These are phyloP conservation scores for Auriscalpium orientale DNA, from an alignment of 768 basidiomycete species.

Conservation along the genomic window DNA sequence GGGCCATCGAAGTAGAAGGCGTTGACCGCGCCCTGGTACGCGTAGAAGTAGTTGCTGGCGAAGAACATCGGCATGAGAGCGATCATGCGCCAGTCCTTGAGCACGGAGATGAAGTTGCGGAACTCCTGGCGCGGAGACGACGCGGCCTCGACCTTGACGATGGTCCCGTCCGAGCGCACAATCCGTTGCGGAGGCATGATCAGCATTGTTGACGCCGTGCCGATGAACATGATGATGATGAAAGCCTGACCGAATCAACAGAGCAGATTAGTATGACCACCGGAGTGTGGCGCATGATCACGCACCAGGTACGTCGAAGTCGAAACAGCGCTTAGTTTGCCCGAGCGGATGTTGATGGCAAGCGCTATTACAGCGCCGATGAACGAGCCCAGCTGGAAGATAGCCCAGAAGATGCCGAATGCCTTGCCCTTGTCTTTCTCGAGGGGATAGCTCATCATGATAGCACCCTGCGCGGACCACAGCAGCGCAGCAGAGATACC, in stretches of 20 bases:
- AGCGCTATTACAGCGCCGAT: slow-evolving; percentile 38
- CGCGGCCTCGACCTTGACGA: slow-evolving; percentile 29
- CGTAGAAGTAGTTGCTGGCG: slow-evolving; percentile 38
- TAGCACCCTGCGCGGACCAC: slow-evolving; percentile 44
- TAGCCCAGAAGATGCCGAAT: slow-evolving; percentile 47
- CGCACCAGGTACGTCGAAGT: slow-evolving; percentile 34
- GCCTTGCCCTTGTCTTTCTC: slow-evolving; percentile 49
- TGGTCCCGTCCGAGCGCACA: slow-evolving; percentile 33
- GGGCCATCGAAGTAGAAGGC: slow-evolving; percentile 33
- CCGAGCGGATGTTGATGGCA: slow-evolving; percentile 31
- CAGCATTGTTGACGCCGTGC: slow-evolving; percentile 28
- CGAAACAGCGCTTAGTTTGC: slow-evolving; percentile 26
- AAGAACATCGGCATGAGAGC: slow-evolving; percentile 37
- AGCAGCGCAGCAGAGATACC: slow-evolving; percentile 43
- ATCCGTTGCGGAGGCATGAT: slow-evolving; percentile 31
- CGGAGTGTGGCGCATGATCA: background rate
- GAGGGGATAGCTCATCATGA: slow-evolving; percentile 52
- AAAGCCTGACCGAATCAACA: slow-evolving; percentile 24
- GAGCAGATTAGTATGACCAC: too few relatives aligned
- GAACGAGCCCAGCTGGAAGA: slow-evolving; percentile 37
- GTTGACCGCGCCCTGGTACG: slow-evolving; percentile 37
- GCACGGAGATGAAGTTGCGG: slow-evolving; percentile 20
- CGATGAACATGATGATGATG: slow-evolving; percentile 37
- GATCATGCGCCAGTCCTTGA: slow-evolving; percentile 37
- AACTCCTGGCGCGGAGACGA: slow-evolving; percentile 24